These are phyloP conservation scores for Helotiales sp. DNA, from an alignment of 2,329 filamentous ascomycete genomes.

Conservation along the genomic window DNA sequence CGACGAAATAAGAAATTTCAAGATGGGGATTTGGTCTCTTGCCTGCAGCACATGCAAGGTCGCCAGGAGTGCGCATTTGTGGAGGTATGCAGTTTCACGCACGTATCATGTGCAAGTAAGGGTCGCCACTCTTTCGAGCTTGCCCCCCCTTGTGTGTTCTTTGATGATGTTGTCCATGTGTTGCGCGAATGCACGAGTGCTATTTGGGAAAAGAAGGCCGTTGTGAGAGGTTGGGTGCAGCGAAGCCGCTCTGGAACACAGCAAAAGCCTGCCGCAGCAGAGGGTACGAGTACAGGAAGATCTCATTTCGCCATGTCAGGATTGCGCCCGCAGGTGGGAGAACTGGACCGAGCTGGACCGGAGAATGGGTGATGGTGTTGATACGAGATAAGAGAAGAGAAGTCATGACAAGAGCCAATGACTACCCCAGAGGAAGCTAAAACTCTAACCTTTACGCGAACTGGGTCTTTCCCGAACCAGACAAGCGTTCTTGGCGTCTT, in stretches of 20 bases:
- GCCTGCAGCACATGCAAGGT: neutral
- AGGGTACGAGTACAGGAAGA: neutral
- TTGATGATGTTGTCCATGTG: slow-evolving; percentile 5
- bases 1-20: neutral
- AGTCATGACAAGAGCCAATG: slow-evolving; percentile 4
- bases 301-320: too few relatives aligned
- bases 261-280: neutral
- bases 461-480: neutral
- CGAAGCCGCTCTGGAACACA: neutral
- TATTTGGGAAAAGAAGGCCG: slow-evolving; percentile 5
- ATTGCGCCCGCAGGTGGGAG: too few relatives aligned
- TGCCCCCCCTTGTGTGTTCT: slow-evolving; percentile 1
- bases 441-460: neutral
- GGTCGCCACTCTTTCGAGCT: slow-evolving; percentile 6
- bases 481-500: neutral
- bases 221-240: slow-evolving; percentile 1
- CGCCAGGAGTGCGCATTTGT: neutral
- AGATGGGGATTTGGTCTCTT: neutral
- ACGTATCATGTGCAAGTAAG: slow-evolving; percentile 3
- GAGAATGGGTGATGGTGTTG: neutral
- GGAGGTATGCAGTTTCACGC: slow-evolving; percentile 16
- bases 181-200: neutral
- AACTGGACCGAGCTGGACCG: too few relatives aligned
- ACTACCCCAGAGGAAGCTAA: neutral
- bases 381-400: neutral